phyloP scores from a whole-genome alignment of 345 rosid genomes.

The Eucalyptus guilfoylei region DNA sequence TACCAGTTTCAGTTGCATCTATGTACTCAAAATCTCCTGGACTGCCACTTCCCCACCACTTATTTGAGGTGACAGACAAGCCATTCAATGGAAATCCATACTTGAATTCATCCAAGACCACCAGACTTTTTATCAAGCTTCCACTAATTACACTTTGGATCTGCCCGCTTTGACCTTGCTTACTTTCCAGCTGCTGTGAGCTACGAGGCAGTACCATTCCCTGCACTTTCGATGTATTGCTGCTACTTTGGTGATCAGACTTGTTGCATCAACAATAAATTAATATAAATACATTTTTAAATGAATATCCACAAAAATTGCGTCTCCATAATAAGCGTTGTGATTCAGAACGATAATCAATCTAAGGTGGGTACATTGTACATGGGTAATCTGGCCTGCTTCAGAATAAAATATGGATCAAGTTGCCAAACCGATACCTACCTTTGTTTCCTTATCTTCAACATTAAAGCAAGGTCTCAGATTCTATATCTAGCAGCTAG shows the following conservation, averaged over 20 bases:
- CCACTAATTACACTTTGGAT: neutral
- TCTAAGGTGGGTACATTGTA: neutral
- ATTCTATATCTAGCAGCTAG: neutral
- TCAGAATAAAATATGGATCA: neutral
- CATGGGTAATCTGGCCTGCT: neutral
- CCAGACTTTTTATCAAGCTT: conserved; percentile 14
- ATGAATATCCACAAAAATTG: neutral
- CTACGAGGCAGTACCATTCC: neutral
- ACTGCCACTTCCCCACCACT: conserved; percentile 56
- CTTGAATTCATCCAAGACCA: conserved; percentile 48
- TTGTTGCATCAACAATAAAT: conserved; percentile 1
- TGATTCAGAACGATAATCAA: neutral
- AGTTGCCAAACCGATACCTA: neutral
- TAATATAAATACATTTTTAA: neutral
- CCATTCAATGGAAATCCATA: conserved; percentile 60
- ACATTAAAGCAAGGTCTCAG: neutral
- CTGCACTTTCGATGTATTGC: conserved; percentile 6
- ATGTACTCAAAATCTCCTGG: neutral
- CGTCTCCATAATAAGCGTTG: accelerated
- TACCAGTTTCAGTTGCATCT: conserved; percentile 10
- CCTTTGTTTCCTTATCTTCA: neutral
- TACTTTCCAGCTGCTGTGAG: conserved; percentile 19
- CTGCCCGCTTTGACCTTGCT: neutral
- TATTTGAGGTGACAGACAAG: conserved; percentile 28
- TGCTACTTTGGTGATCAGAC: conserved; percentile 2